Percentiles rank a stretch among this genome's conserved stretches.
Evolutionary conservation across 106 monocot genomes (phyloP).

Genomic region (Dactylorhiza incarnata): DNA sequence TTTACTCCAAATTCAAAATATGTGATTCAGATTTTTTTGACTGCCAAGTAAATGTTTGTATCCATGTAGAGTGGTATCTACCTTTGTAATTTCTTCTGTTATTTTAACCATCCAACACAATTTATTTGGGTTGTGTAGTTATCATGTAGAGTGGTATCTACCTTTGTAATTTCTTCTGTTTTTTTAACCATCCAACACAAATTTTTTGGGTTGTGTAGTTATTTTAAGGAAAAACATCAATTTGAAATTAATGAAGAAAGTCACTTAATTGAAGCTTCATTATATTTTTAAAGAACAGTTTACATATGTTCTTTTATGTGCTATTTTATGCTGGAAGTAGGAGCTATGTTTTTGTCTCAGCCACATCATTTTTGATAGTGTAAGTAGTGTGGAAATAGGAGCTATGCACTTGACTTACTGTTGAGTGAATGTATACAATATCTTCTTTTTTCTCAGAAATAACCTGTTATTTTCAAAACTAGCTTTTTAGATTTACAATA

Average conservation of each 20-base stretch:
- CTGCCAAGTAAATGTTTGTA: not conserved
- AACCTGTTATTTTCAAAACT: not conserved
- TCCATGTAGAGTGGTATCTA: not conserved
- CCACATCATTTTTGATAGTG: not conserved
- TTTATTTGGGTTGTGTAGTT: not conserved
- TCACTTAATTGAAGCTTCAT: not conserved
- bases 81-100: not conserved
- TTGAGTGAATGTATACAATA: not conserved
- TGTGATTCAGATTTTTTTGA: conserved; percentile 3
- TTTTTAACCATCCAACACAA: not conserved
- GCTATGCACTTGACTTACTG: not conserved
- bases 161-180: not conserved
- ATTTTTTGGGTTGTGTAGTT: not conserved
- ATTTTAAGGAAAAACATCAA: not conserved
- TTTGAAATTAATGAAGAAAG: not conserved
- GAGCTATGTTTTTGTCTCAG: no score
- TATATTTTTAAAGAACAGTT: not conserved
- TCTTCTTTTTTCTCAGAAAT: not conserved
- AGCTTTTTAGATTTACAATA: not conserved
- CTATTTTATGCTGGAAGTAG: no score
- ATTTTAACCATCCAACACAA: not conserved
- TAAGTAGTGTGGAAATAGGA: not conserved
- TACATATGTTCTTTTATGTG: not conserved
- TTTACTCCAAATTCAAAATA: conserved; percentile 12
- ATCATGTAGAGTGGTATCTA: not conserved